These are phyloP conservation scores for Pseudonectria buxi DNA, from an alignment of 2,329 filamentous ascomycete genomes.

Conservation along the genomic window DNA sequence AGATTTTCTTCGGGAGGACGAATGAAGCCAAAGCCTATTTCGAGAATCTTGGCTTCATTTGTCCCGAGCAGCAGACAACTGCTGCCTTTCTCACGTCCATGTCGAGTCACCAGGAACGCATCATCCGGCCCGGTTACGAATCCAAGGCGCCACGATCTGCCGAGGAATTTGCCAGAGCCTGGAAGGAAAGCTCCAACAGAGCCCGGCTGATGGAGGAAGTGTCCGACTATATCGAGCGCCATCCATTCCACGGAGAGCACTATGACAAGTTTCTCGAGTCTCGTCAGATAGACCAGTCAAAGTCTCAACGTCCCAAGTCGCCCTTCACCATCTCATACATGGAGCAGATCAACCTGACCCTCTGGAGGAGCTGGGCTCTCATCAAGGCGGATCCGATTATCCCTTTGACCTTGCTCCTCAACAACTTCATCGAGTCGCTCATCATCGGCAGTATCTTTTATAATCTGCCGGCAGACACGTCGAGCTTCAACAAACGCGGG, in stretches of 20 bases:
- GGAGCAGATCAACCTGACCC: constrained; percentile 38
- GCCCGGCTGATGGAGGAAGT: constrained; percentile 3
- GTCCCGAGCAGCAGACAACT: constrained; percentile 52
- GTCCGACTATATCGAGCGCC: constrained; percentile 27
- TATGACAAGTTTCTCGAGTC: constrained; percentile 10
- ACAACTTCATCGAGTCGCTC: constrained; percentile 40
- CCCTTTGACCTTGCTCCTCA: constrained; percentile 11
- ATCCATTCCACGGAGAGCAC: constrained; percentile 9
- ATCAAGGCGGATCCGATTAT: constrained; percentile 25
- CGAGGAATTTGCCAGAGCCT: constrained; percentile 29
- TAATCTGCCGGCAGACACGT: constrained; percentile 34
- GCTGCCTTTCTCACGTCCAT: constrained; percentile 57
- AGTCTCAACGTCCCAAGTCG: constrained; percentile 35
- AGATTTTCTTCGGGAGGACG: constrained; percentile 56
- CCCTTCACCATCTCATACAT: constrained; percentile 40
- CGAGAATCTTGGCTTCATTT: constrained; percentile 52
- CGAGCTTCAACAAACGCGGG: constrained; percentile 38
- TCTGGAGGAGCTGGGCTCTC: constrained; percentile 30
- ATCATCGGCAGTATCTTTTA: constrained; percentile 48
- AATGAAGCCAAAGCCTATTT: constrained; percentile 54
- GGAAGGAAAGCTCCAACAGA: constrained; percentile 20
- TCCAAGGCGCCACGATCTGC: constrained; percentile 24
- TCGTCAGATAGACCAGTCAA: constrained; percentile 15
- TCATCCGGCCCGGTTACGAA: constrained; percentile 23
- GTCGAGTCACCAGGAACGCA: constrained; percentile 29